Evolutionary conservation across 1,284 basidiomycete genomes (phyloP), one percentile per base, ranked within the genome.

Genomic region (Trichosporon asahii): DNA sequence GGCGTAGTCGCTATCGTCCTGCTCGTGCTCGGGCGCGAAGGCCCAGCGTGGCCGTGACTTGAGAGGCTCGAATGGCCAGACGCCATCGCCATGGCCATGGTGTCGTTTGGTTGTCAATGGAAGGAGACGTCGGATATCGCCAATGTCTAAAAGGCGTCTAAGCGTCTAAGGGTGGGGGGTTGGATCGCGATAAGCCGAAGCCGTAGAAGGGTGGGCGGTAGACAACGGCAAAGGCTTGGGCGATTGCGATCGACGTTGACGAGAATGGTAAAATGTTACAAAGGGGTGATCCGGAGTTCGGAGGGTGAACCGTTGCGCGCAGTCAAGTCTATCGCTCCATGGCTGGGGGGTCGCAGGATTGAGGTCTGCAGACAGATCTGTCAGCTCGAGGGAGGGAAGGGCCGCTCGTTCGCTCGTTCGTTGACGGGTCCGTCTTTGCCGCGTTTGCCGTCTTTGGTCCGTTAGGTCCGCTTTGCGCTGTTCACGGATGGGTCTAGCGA

Each of bases 181-280:
- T n/a, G 18, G 21, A 21, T 53, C 49, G 44, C 21, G 9, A 53
- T 53, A 53, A 53, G 49, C 49, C 49, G 49, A 9, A 25, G n/a
- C 21, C 12, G n/a, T 21, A 21, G 49, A 53, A n/a, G n/a, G 31
- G 31, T 6, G 27, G 11, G 29, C 29, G 15, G 18, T n/a, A n/a
- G 57, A 61, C 29, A 33, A 33, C 23, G 27, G 29, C 27, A n/a
- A 27, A 9, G 18, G 21, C 18, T 7, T 25, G 9, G 9, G n/a
- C 18, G 29, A 31, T 25, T 55, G 27, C n/a, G 40, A 44, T 44
- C 11, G 40, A 44, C 40, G 31, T 33, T 44, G 29, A 53, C 49
- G 49, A 53, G 21, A 14, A 53, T 33, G 57, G 57, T 61, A 61
- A 61, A 61, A 31, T 61, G 57, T 61, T 31, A 29, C 21, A 61